Conservation (phyloP, 2,329 filamentous ascomycete species). For the Pleurostoma richardsiae region DNA sequence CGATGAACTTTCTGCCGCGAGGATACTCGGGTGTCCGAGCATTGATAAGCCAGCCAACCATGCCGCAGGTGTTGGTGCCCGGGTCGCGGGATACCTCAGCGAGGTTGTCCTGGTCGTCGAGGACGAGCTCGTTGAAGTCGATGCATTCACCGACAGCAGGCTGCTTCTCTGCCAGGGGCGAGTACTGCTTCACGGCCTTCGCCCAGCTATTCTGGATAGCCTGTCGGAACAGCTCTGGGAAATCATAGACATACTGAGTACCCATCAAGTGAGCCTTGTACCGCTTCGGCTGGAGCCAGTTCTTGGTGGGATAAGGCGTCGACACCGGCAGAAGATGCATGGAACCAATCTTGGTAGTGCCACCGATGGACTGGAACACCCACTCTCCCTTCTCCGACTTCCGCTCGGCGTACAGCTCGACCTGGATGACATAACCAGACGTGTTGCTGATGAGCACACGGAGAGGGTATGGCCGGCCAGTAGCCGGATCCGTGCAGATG, state of each 20-base stretch:
- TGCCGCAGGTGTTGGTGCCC: slow-evolving; percentile 92
- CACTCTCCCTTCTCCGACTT: slow-evolving; percentile 98
- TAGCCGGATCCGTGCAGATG: slow-evolving; percentile 86
- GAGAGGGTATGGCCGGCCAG: slow-evolving; percentile 81
- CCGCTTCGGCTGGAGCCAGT: slow-evolving; percentile 96
- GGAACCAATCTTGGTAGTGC: slow-evolving; percentile 88
- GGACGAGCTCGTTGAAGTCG: slow-evolving; percentile 87
- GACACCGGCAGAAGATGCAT: slow-evolving; percentile 91
- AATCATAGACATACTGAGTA: slow-evolving; percentile 98
- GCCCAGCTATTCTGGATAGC: slow-evolving; percentile 94
- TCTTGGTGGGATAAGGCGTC: slow-evolving; percentile 95
- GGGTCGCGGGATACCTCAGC: slow-evolving; percentile 92
- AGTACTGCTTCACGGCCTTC: slow-evolving; percentile 68
- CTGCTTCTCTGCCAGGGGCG: slow-evolving; percentile 71
- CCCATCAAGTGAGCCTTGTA: slow-evolving; percentile 99
- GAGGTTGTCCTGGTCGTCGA: slow-evolving; percentile 89
- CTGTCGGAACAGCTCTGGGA: slow-evolving; percentile 98
- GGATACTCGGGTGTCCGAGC: slow-evolving; percentile 96
- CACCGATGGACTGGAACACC: slow-evolving; percentile 97
- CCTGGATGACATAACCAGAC: slow-evolving; percentile 94
- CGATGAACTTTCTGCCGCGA: slow-evolving; percentile 83
- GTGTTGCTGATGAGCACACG: slow-evolving; percentile 98
- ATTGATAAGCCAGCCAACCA: slow-evolving; percentile 97
- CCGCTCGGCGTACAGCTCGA: slow-evolving; percentile 95
- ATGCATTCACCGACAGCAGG: slow-evolving; percentile 87